phyloP scores from a whole-genome alignment of 2,329 filamentous ascomycete species.

The Microdochium bolleyi region DNA sequence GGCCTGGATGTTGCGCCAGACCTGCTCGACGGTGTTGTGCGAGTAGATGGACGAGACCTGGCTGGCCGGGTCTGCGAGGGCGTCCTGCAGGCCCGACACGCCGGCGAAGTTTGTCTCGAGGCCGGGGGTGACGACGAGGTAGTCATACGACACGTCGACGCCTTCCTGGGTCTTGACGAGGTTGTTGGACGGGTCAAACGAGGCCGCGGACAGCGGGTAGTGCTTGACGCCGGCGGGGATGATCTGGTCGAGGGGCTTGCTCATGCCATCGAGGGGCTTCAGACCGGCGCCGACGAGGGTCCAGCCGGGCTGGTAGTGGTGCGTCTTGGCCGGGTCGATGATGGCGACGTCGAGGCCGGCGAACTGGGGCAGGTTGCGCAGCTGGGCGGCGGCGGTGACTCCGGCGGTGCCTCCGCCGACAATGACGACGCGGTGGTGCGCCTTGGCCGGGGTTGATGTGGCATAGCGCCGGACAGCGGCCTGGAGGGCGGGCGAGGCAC shows the following conservation, averaged over 20 bases:
- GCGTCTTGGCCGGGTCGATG: conserved; percentile 21
- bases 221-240: conserved; percentile 24
- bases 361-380: conserved; percentile 32
- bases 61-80: conserved; percentile 21
- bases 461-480: conserved; percentile 12
- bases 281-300: conserved; percentile 27
- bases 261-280: conserved; percentile 16
- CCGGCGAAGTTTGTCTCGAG: conserved; percentile 25
- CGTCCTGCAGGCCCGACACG: conserved; percentile 23
- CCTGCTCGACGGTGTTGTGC: conserved; percentile 23
- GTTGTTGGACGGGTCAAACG: conserved; percentile 26
- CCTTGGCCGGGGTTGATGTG: conserved; percentile 17
- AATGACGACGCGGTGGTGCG: conserved; percentile 56
- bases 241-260: conserved; percentile 17
- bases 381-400: conserved; percentile 57
- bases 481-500: conserved; percentile 10
- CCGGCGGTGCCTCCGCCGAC: conserved; percentile 62
- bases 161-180: conserved; percentile 23
- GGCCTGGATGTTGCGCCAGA: conserved; percentile 24
- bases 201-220: conserved; percentile 22
- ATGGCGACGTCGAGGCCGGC: conserved; percentile 25
- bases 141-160: conserved; percentile 25
- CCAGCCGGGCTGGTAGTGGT: conserved; percentile 29
- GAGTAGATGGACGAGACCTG: conserved; percentile 29
- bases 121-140: conserved; percentile 26